Evolutionary conservation across 257 asterid species (phyloP).

Genomic region (Dorcoceras hygrometricum): DNA sequence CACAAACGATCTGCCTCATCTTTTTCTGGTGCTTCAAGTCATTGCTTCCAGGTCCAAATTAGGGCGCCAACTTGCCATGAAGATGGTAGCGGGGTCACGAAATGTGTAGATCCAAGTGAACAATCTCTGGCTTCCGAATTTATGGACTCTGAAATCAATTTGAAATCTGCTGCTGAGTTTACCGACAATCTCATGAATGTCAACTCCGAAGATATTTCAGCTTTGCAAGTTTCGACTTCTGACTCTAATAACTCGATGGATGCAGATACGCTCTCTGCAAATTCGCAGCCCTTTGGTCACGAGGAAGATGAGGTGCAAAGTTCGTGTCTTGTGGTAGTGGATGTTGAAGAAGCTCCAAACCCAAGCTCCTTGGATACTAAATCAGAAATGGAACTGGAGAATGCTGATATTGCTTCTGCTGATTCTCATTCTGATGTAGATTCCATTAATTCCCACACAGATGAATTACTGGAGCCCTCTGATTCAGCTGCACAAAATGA

Average conservation of each 20-base stretch:
- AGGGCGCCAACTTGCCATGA: conserved; percentile 48
- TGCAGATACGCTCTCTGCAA: conserved; percentile 34
- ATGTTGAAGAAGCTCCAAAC: conserved; percentile 41
- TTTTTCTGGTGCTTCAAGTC: conserved; percentile 68
- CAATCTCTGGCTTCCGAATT: conserved; percentile 41
- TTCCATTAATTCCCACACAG: conserved; percentile 48
- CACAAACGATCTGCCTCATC: conserved; percentile 74
- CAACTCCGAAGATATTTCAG: conserved; percentile 34
- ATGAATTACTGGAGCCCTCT: conserved; percentile 47
- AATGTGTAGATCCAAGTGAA: conserved; percentile 35
- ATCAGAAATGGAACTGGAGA: conserved; percentile 57
- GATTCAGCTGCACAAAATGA: conserved; percentile 32
- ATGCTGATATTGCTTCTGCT: conserved; percentile 42
- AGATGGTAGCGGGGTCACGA: conserved; percentile 36
- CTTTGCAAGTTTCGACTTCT: conserved; percentile 31
- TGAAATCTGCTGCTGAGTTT: conserved; percentile 38
- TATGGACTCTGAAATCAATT: conserved; percentile 42
- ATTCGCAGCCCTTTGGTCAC: conserved; percentile 33
- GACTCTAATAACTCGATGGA: conserved; percentile 30
- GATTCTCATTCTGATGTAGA: conserved; percentile 60
- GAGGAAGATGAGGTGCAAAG: conserved; percentile 41
- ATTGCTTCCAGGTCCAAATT: conserved; percentile 47
- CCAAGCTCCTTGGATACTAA: conserved; percentile 45
- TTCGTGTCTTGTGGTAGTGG: conserved; percentile 35
- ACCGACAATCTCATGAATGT: conserved; percentile 33